Conservation (phyloP, 2,329 filamentous ascomycete species). For the Pyricularia pennisetigena region DNA sequence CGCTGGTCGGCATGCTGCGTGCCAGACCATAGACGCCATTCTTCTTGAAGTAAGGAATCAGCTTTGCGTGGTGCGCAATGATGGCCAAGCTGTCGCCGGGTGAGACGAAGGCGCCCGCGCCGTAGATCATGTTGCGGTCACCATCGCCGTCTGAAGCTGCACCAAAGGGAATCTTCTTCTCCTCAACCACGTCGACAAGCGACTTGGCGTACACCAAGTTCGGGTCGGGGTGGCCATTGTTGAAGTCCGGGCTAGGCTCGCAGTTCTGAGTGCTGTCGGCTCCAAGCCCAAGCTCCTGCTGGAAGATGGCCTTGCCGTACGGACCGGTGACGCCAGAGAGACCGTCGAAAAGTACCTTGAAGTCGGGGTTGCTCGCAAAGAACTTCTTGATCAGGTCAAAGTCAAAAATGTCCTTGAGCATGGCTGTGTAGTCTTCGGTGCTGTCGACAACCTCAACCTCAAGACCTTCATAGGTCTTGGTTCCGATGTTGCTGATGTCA, state of each 20-base stretch:
- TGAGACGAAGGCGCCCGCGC: slow-evolving; percentile 90
- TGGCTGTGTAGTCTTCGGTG: slow-evolving; percentile 80
- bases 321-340: slow-evolving; percentile 91
- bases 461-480: slow-evolving; percentile 71
- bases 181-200: slow-evolving; percentile 87
- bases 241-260: slow-evolving; percentile 85
- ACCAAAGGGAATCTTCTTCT: slow-evolving; percentile 86
- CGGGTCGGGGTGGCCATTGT: slow-evolving; percentile 92
- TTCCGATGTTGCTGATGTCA: slow-evolving; percentile 75
- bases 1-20: slow-evolving; percentile 94
- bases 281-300: slow-evolving; percentile 80
- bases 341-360: slow-evolving; percentile 94
- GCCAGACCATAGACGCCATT: slow-evolving; percentile 93
- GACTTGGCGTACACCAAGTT: slow-evolving; percentile 96
- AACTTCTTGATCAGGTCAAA: slow-evolving; percentile 94
- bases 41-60: slow-evolving; percentile 98
- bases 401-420: slow-evolving; percentile 98
- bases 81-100: slow-evolving; percentile 96
- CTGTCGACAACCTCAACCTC: slow-evolving; percentile 96
- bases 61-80: slow-evolving; percentile 90
- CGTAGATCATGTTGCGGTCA: slow-evolving; percentile 99
- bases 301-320: slow-evolving; percentile 91
- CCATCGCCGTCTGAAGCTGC: slow-evolving; percentile 95
- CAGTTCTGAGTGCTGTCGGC: slow-evolving; percentile 75
- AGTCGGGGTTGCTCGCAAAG: slow-evolving; percentile 76